Conservation (phyloP, 75 land plant species). For the Pinus tabuliformis region DNA sequence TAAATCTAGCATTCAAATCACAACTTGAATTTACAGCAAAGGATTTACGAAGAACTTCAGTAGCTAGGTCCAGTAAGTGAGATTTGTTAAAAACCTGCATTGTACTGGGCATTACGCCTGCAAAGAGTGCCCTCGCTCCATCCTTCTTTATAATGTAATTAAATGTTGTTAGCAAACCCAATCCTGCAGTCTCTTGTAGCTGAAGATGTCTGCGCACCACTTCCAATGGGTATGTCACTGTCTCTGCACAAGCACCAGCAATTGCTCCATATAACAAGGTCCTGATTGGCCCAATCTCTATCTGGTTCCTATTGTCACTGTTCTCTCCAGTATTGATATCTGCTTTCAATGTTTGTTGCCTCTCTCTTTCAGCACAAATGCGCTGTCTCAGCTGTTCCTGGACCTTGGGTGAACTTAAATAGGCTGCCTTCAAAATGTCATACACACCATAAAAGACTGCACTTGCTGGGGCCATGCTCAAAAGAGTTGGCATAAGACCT, state of each 20-base stretch:
- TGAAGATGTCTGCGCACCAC: slow-evolving; percentile 55
- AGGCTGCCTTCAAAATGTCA: slow-evolving; percentile 45
- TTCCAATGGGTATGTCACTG: slow-evolving; percentile 52
- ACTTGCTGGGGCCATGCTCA: slow-evolving; percentile 51
- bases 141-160: slow-evolving; percentile 19
- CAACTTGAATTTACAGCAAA: background rate
- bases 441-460: slow-evolving; percentile 60
- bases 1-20: background rate
- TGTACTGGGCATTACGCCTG: slow-evolving; percentile 42
- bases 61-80: background rate
- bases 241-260: slow-evolving; percentile 55
- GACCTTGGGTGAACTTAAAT: slow-evolving; percentile 28
- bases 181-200: slow-evolving; percentile 27
- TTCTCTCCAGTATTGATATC: slow-evolving; percentile 4
- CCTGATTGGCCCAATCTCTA: slow-evolving; percentile 35
- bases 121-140: slow-evolving; percentile 43
- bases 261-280: slow-evolving; percentile 54
- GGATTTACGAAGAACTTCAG: background rate
- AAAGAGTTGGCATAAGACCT: slow-evolving; percentile 37
- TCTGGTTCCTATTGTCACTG: background rate
- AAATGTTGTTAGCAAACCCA: slow-evolving; percentile 27
- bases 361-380: background rate
- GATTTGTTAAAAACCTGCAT: slow-evolving; percentile 31
- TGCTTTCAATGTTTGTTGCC: background rate
- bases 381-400: background rate